A percentile compares a stretch with the other conserved stretches of the same genome.
phyloP scores from a whole-genome alignment of 345 rosid species.

The Fremontodendron californicum region DNA sequence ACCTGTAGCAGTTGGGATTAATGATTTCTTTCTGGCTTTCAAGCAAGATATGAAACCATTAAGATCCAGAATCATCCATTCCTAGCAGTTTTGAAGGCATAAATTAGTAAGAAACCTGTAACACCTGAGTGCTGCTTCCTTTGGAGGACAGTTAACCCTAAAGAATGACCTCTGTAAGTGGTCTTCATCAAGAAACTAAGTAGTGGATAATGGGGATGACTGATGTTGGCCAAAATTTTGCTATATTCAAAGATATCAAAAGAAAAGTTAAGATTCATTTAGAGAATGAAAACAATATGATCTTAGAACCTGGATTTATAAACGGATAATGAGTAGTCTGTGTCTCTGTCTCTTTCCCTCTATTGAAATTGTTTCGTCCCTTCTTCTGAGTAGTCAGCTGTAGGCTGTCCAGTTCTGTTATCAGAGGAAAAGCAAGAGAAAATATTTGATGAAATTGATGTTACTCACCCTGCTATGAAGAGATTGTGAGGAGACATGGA shows the following conservation, averaged over 20 bases:
- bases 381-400: background rate
- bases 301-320: background rate
- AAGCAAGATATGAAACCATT: background rate
- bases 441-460: background rate
- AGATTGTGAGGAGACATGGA: background rate
- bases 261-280: background rate
- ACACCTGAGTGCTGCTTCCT: background rate
- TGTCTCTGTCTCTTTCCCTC: background rate
- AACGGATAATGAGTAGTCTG: background rate
- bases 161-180: background rate
- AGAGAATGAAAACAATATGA: background rate
- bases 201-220: background rate
- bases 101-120: background rate
- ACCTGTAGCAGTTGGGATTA: background rate
- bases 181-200: background rate
- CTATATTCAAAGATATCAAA: background rate
- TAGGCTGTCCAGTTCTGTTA: background rate
- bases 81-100: background rate
- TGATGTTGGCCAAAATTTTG: background rate
- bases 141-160: background rate
- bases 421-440: background rate
- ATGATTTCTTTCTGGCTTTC: background rate
- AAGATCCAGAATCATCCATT: background rate
- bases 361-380: background rate
- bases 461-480: background rate